Base-by-base conservation (phyloP, 2,329 filamentous ascomycete genomes). In the Hortaea werneckii region DNA sequence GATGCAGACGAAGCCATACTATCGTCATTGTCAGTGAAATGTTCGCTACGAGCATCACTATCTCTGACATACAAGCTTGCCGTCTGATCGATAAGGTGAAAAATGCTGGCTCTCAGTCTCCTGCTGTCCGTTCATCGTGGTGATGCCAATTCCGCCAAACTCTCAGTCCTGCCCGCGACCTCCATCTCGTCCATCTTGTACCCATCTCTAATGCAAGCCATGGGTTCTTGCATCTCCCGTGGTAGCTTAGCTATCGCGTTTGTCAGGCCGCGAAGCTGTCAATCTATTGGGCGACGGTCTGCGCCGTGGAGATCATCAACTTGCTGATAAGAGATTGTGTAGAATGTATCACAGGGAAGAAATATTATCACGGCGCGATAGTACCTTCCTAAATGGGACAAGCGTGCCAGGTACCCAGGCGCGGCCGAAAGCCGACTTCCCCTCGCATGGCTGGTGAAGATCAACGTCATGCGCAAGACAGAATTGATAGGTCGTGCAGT, bases 1-100 rank as follows among this genome's bases (percentile, higher is more conserved):
- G 10, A 82, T 73, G 54, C 79, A 82, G 13, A 82, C 74, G 53
- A 82, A 82, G 38, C 79, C 79, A 61, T 81, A 78, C 71, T 78
- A 50, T 3, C 13, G 6, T 11, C 3, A 6, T 29, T 9, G 41
- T 43, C 27, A 42, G 20, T 20, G 2, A 2, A 20, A 20, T 29
- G 12, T 4, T 32, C 5, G 6, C 26, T 13, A 4, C 13, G n/a
- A 6, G 28, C 11, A 34, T 29, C 13, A 13, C 28, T n/a, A n/a
- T n/a, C 28, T 10, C 10, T 37, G 10, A 5, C 70, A 49, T 51
- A 74, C 73, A 40, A 79, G 66, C 59, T 79, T 79, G 35, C 76
- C 76, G 62, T 79, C 76, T 4, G 69, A 46, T 47, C 76, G 65
- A 57, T 79, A 79, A 1, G 76, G 76, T 20, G 74, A 78, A 57